Conservation (phyloP, 2,329 filamentous ascomycete genomes). For the Coniochaeta prunicola region DNA sequence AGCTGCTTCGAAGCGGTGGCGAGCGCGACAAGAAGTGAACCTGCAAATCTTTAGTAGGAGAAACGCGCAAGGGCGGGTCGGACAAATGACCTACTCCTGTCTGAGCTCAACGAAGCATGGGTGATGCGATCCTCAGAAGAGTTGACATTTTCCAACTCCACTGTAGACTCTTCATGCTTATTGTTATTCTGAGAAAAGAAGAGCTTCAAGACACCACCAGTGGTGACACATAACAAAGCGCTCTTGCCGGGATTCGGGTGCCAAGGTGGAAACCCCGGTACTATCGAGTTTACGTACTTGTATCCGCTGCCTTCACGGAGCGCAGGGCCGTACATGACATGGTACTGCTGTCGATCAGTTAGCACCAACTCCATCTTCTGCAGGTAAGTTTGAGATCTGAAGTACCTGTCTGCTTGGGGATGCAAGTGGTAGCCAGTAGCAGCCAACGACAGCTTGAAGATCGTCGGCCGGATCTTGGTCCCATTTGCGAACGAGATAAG, state of each 20-base stretch:
- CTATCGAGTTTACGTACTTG: conserved; percentile 59
- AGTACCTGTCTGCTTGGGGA: conserved; percentile 34
- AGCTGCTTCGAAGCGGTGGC: conserved; percentile 66
- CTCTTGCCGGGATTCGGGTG: conserved; percentile 67
- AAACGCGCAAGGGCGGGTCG: background rate
- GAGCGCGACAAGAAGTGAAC: conserved; percentile 55
- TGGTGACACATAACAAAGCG: conserved; percentile 69
- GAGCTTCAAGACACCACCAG: conserved; percentile 65
- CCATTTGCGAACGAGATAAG: conserved; percentile 54
- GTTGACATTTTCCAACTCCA: conserved; percentile 68
- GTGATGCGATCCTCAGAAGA: conserved; percentile 71
- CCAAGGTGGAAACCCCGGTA: conserved; percentile 61
- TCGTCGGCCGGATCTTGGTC: conserved; percentile 67
- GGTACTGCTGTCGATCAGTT: conserved; percentile 26
- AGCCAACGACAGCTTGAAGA: conserved; percentile 69
- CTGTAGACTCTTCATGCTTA: conserved; percentile 62
- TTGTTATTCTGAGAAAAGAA: conserved; percentile 70
- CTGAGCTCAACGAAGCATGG: conserved; percentile 68
- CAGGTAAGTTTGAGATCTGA: background rate
- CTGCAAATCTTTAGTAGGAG: conserved; percentile 12
- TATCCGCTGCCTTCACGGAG: conserved; percentile 57
- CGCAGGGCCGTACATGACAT: conserved; percentile 52
- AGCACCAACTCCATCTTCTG: background rate
- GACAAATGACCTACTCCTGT: conserved; percentile 51
- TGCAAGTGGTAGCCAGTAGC: conserved; percentile 72